phyloP scores from a whole-genome alignment of 2,329 filamentous ascomycete species.

The Pseudogymnoascus sp. region DNA sequence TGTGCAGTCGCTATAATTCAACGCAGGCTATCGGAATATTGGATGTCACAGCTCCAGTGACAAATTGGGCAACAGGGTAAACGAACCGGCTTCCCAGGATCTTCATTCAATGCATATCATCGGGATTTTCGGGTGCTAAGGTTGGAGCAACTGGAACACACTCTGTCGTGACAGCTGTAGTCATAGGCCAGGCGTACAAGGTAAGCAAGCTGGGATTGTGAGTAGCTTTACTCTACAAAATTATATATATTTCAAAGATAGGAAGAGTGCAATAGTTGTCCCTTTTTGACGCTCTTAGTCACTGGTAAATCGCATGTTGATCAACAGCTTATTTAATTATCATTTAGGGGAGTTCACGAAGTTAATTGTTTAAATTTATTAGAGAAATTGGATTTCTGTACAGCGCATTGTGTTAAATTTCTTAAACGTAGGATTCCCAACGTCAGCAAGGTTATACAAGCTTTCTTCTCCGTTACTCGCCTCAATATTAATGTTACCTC shows the following conservation, averaged over 20 bases:
- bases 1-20: neutral
- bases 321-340: too few relatives aligned
- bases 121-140: neutral
- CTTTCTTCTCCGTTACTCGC: neutral
- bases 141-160: neutral
- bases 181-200: neutral
- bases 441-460: neutral
- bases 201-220: neutral
- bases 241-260: neutral
- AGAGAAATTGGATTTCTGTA: neutral
- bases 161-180: neutral
- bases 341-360: neutral
- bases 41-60: neutral
- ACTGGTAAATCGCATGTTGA: neutral
- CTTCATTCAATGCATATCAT: neutral
- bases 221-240: neutral
- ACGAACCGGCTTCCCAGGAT: neutral
- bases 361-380: neutral
- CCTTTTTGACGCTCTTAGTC: neutral
- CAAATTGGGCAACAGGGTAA: neutral
- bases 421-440: neutral
- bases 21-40: neutral
- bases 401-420: neutral
- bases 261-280: neutral
- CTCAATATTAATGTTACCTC: neutral